Evolutionary conservation across 352 stramenopile genomes (phyloP), one percentile per base, ranked within the genome.

Genomic region (Phytophthora vignae): DNA sequence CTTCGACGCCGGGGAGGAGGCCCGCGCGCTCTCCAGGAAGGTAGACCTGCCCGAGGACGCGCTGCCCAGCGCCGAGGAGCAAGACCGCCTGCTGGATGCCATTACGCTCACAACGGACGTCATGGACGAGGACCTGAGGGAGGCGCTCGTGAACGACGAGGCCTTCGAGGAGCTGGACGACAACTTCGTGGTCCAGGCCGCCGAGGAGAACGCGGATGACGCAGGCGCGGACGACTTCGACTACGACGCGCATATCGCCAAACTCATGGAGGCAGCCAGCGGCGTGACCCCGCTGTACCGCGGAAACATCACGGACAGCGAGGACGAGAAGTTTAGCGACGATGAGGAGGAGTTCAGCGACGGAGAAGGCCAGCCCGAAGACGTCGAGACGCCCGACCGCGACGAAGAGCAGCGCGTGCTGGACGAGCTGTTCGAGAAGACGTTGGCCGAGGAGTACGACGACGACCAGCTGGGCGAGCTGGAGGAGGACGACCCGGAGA

Each of bases 221-320:
- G 36, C 36, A 42, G 69, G 25, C 0, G 29, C 27, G 4, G 90
- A 91, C 53, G 91, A 82, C 8, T 98, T 98, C 72, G 94, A 98
- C 69, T 98, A 98, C 71, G 93, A 98, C 53, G 91, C 91, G 19
- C 94, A 98, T 67, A 97, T 98, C 67, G 92, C 90, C 36, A 95
- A 93, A 68, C 83, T 98, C 22, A 98, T 98, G 89, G 91, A 90
- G 10, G 85, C 91, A 4, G 91, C 91, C 1, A 94, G 87, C 29
- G 88, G 89, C 54, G 76, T 94, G 4, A 71, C 60, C 33, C 85
- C 85, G 22, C 85, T 92, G 64, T 85, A 75, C 67, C 77, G 77
- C n/a, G 88, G 85, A 9, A 78, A 92, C 33, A 61, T 95, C 15
- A 90, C 79, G 8, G 87, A 94, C 46, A 81, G 85, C n/a, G 85